Evolutionary conservation across 768 basidiomycete species (phyloP).

Genomic region (Rickenella mellea): DNA sequence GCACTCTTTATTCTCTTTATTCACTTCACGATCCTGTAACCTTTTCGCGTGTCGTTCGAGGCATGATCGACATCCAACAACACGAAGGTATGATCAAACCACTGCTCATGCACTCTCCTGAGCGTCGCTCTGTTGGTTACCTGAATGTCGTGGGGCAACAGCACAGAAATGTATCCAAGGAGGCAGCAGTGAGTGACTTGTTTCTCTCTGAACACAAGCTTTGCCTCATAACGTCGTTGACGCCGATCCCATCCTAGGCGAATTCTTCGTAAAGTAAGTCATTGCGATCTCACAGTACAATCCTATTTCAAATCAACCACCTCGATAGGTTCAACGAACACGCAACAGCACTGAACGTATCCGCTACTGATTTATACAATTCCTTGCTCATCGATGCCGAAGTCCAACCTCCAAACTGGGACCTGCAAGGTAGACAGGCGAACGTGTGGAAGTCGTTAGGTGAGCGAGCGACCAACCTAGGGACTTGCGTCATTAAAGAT

Average conservation of each 20-base stretch:
- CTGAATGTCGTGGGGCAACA: constrained; percentile 53
- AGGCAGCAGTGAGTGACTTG: constrained; percentile 9
- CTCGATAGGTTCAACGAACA: constrained; percentile 44
- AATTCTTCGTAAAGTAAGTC: constrained; percentile 55
- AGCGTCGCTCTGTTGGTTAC: constrained; percentile 56
- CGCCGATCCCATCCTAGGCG: constrained; percentile 52
- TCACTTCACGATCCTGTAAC: constrained; percentile 52
- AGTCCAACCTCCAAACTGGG: constrained; percentile 47
- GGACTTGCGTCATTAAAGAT: not conserved
- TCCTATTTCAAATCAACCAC: not conserved
- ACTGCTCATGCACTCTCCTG: no score
- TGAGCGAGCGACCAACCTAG: no score
- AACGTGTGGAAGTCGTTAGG: constrained; percentile 47
- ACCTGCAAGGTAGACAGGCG: constrained; percentile 51
- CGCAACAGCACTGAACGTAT: constrained; percentile 37
- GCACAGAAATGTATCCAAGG: constrained; percentile 32
- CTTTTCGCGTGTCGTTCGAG: constrained; percentile 50
- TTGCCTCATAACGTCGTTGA: not conserved
- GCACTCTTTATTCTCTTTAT: constrained; percentile 53
- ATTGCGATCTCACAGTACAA: not conserved
- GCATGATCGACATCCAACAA: constrained; percentile 58
- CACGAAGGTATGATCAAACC: constrained; percentile 51
- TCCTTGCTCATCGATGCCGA: constrained; percentile 54
- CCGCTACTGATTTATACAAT: constrained; percentile 38
- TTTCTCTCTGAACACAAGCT: not conserved